phyloP scores from a whole-genome alignment of 805 yeast species.

The Nematodospora valgi region DNA sequence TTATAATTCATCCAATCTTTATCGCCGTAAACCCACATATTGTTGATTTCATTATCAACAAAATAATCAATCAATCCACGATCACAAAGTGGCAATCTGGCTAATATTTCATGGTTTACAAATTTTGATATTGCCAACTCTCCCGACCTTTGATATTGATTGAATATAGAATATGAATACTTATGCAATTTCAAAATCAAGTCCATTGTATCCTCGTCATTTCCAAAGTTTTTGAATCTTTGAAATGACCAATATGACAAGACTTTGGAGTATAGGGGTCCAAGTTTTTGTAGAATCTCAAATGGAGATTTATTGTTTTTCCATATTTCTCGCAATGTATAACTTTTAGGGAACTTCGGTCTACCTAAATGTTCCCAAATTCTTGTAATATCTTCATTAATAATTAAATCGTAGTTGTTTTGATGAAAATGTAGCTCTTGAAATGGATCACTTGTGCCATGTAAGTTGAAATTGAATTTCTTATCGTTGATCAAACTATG shows the following conservation, averaged over 20 bases:
- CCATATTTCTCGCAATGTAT: slow-evolving; percentile 33
- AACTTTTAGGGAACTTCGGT: slow-evolving; percentile 35
- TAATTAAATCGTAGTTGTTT: slow-evolving; percentile 14
- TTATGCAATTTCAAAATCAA: slow-evolving; percentile 35
- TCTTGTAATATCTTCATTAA: slow-evolving; percentile 12
- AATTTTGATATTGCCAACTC: slow-evolving; percentile 42
- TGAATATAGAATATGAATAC: slow-evolving; percentile 40
- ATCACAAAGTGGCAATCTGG: slow-evolving; percentile 38
- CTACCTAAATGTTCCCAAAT: slow-evolving; percentile 34
- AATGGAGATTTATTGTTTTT: slow-evolving; percentile 36
- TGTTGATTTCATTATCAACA: slow-evolving; percentile 17
- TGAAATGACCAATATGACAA: slow-evolving; percentile 41
- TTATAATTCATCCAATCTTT: slow-evolving; percentile 42
- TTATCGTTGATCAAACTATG: slow-evolving; percentile 30
- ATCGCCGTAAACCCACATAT: slow-evolving; percentile 39
- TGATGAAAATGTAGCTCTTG: slow-evolving; percentile 23
- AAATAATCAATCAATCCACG: slow-evolving; percentile 33
- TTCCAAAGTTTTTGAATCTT: slow-evolving; percentile 29
- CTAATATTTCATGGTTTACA: slow-evolving; percentile 37
- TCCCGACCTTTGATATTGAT: slow-evolving; percentile 42
- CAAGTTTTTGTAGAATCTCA: slow-evolving; percentile 33
- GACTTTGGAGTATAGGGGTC: slow-evolving; percentile 39
- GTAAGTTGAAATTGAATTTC: slow-evolving; percentile 30
- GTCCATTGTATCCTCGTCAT: slow-evolving; percentile 15
- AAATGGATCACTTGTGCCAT: slow-evolving; percentile 28